These are phyloP conservation scores for Hypoxylon sp. DNA, from an alignment of 2,329 filamentous ascomycete species.

Conservation along the genomic window DNA sequence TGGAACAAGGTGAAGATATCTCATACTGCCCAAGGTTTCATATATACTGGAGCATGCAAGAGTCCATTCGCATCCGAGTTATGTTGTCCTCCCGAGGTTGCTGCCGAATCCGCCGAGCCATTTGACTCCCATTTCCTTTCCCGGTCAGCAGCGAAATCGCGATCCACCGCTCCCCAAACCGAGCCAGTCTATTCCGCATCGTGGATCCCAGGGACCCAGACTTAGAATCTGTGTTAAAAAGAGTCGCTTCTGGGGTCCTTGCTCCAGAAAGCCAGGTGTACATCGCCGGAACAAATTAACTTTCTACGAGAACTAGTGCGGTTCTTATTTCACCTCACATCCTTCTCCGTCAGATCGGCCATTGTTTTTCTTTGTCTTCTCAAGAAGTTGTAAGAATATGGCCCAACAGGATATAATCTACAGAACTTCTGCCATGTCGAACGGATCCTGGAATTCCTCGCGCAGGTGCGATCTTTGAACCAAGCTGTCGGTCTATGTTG, in stretches of 20 bases:
- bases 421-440: conserved; percentile 62
- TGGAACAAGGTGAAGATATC: conserved; percentile 41
- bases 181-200: conserved; percentile 44
- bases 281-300: conserved; percentile 37
- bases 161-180: conserved; percentile 45
- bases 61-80: conserved; percentile 43
- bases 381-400: conserved; percentile 43
- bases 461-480: conserved; percentile 65
- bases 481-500: conserved; percentile 40
- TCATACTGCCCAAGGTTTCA: conserved; percentile 40
- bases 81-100: conserved; percentile 44
- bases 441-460: conserved; percentile 65
- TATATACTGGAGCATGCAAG: conserved; percentile 46
- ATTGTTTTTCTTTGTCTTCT: conserved; percentile 37
- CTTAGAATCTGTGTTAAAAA: conserved; percentile 43
- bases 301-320: conserved; percentile 39
- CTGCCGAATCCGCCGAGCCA: conserved; percentile 46
- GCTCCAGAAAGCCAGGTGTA: conserved; percentile 39
- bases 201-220: conserved; percentile 44
- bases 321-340: conserved; percentile 44
- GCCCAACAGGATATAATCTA: conserved; percentile 62
- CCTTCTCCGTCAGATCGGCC: conserved; percentile 41
- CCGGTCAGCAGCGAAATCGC: conserved; percentile 39
- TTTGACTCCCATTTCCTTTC: conserved; percentile 43
- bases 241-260: conserved; percentile 32